Evolutionary conservation across 2,329 filamentous ascomycete genomes (phyloP), one percentile per base, ranked within the genome.

Genomic region (Volutella citrinella): DNA sequence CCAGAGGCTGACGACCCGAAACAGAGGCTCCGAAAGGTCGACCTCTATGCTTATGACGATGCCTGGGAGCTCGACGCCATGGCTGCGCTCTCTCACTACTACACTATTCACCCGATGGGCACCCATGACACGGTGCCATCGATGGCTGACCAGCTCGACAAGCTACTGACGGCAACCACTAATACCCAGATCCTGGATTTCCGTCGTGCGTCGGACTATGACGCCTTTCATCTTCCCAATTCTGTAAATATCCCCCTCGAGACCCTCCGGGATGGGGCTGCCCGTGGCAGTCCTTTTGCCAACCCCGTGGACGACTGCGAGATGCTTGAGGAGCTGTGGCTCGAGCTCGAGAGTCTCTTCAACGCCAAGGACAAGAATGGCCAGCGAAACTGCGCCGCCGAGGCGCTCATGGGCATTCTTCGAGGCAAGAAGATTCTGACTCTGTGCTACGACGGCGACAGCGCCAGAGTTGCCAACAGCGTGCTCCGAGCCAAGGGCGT

Each of bases 31-130:
- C 58, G 60, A 6, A 60, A 63, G 5, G 70, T 76, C 14, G 74
- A 78, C 38, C 58, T 69, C 6, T 68, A 77, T 50, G 69, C 68
- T 9, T 78, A 78, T 39, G 73, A 78, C 34, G 70, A 74, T 45
- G 63, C 63, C 20, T 78, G 74, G 74, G 73, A 77, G 48, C 61
- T 63, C 5, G 56, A 60, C 4, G 63, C 68, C 2, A 40, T 59
- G 5, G 53, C 62, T 1, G 61, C 64, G 1, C 51, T 72, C 32
- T 59, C 57, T 3, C 51, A 55, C 19, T 68, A 68, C 26, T 55
- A 52, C 30, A 41, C 42, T 3, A 42, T 57, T 5, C 43, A 55
- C 23, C 50, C 52, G 3, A 28, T 52, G 4, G 42, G 43, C 5
- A 46, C 48, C 9, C 45, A 48, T 4, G 46, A 53, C 26, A 54